Evolutionary conservation across 176 grass and related monocot genomes (phyloP), one percentile per base, ranked within the genome.

Genomic region (Rhynchospora pubera): DNA sequence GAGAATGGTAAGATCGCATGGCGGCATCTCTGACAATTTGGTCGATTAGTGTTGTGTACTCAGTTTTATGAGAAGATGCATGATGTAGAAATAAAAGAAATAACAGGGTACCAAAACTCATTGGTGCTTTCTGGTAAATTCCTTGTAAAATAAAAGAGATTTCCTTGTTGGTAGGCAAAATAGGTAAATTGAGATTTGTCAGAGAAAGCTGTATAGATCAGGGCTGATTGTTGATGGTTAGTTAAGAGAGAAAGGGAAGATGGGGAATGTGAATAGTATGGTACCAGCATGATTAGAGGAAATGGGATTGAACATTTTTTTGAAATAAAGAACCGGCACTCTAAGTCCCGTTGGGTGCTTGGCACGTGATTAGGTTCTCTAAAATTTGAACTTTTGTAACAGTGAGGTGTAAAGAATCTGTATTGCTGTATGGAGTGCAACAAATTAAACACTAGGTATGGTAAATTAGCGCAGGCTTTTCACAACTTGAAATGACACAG

Each of bases 11-110:
- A 34, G 85, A 90, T 75, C 74, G 72, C 82, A 85, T 45, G 16
- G 92, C 92, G 34, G 90, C 78, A 85, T 93, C 87, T 80, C 85
- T 62, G 16, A 98, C 84, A 62, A 98, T 85, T 68, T 85, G 85
- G 76, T 98, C 96, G 47, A 98, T 61, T 69, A 93, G 21, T 18
- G 78, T 82, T 0, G 92, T 59, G 64, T 93, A 87, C 71, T 91
- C 77, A 81, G 13, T 62, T 45, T 64, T 46, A 32, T 81, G 23
- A 32, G 86, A 78, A 70, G 50, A 71, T 66, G 61, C 59, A 46
- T 61, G 56, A 19, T 81, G 79, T 46, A 81, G n/a, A 56, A 81
- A 50, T 30, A 81, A 59, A 28, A 81, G 34, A 47, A 81, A 23
- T 42, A 81, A 62, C n/a, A 46, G 59, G 21, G 32, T 21, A 26